Conservation (phyloP, 768 basidiomycete species). For the Lactarius trivialis region DNA sequence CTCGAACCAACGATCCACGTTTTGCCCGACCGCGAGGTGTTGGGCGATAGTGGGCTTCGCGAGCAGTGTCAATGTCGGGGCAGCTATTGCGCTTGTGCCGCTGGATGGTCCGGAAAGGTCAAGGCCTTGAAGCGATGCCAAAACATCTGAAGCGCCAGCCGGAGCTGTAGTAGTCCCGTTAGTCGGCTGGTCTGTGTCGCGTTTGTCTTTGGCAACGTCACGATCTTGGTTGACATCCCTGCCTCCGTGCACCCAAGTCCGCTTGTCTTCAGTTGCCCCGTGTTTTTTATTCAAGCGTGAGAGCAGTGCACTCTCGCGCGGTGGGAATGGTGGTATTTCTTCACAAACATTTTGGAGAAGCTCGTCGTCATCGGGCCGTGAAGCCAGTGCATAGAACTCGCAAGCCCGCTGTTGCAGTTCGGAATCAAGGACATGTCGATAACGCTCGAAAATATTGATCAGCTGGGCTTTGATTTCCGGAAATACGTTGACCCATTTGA, state of each 20-base stretch:
- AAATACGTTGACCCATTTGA: slow-evolving; percentile 99
- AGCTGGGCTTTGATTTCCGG: slow-evolving; percentile 96
- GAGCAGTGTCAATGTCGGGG: slow-evolving; percentile 4
- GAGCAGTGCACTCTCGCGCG: slow-evolving; percentile 85
- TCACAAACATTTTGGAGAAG: slow-evolving; percentile 92
- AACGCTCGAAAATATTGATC: slow-evolving; percentile 91
- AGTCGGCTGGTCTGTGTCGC: slow-evolving; percentile 9
- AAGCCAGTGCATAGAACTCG: slow-evolving; percentile 89
- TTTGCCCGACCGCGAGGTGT: slow-evolving; percentile 57
- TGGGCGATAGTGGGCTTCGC: slow-evolving; percentile 29
- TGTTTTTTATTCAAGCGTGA: slow-evolving; percentile 85
- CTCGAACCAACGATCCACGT: slow-evolving; percentile 85
- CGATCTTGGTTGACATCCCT: slow-evolving; percentile 84
- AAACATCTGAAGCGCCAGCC: slow-evolving; percentile 48
- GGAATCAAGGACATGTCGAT: slow-evolving; percentile 93
- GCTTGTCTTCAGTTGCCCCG: slow-evolving; percentile 89
- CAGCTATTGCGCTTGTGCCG: slow-evolving; percentile 24
- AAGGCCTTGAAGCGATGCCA: slow-evolving; percentile 77
- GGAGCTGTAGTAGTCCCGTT: slow-evolving; percentile 30
- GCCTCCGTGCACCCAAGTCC: slow-evolving; percentile 94
- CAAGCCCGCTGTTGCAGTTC: slow-evolving; percentile 98
- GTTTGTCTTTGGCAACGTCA: slow-evolving; percentile 44
- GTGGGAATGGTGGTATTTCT: slow-evolving; percentile 98
- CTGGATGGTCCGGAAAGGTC: slow-evolving; percentile 44
- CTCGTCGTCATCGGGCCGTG: slow-evolving; percentile 82